Evolutionary conservation across 1,284 basidiomycete genomes (phyloP).

Genomic region (Mycena sp.): DNA sequence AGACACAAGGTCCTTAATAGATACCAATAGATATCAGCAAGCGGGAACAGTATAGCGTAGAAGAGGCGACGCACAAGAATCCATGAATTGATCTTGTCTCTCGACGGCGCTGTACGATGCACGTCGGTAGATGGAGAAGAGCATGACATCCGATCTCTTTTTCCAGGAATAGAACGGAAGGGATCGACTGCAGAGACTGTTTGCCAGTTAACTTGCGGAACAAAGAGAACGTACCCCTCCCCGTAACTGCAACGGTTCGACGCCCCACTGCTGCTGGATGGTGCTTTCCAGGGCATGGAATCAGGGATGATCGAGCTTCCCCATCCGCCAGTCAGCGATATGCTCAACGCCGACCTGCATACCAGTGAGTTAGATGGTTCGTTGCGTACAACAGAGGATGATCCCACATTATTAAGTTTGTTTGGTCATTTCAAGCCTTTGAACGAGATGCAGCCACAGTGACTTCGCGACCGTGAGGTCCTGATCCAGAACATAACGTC

Average conservation of each 20-base stretch:
- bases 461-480: slow-evolving; percentile 74
- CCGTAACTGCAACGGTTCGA: slow-evolving; percentile 86
- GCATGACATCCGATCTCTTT: slow-evolving; percentile 87
- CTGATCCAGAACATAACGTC: slow-evolving; percentile 96
- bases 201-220: slow-evolving; percentile 7
- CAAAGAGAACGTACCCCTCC: slow-evolving; percentile 76
- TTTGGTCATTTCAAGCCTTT: slow-evolving; percentile 73
- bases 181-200: slow-evolving; percentile 76
- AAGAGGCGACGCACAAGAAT: slow-evolving; percentile 37
- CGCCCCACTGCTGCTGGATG: slow-evolving; percentile 88
- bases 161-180: slow-evolving; percentile 92
- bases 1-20: slow-evolving; percentile 78
- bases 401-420: slow-evolving; percentile 65
- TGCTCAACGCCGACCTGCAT: slow-evolving; percentile 75
- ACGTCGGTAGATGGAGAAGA: slow-evolving; percentile 90
- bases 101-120: slow-evolving; percentile 95
- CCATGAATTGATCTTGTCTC: slow-evolving; percentile 88
- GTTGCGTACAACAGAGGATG: background rate
- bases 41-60: background rate
- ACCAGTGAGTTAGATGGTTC: slow-evolving; percentile 1
- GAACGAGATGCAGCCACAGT: slow-evolving; percentile 79
- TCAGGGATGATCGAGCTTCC: slow-evolving; percentile 83
- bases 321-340: slow-evolving; percentile 96
- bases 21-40: slow-evolving; percentile 37
- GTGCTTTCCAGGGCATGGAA: slow-evolving; percentile 86